phyloP scores from a whole-genome alignment of 1,139 yeast genomes.

The Pneumocystis jirovecii region DNA sequence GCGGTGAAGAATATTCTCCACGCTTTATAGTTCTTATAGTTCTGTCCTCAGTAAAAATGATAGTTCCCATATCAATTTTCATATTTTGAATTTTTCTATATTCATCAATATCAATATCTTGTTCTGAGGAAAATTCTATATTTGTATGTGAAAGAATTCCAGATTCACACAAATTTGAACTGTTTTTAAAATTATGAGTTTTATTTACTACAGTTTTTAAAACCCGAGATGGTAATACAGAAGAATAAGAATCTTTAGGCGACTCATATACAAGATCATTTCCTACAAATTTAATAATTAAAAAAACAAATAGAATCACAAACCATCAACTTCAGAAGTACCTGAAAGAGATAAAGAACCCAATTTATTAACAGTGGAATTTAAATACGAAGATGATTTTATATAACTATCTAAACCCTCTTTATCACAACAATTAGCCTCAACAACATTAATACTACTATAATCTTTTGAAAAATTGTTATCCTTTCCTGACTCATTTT shows the following conservation, averaged over 20 bases:
- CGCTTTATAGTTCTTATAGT: conserved; percentile 49
- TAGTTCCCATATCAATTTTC: conserved; percentile 41
- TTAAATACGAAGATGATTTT: neutral
- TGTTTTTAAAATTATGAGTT: neutral
- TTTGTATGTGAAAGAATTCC: conserved; percentile 4
- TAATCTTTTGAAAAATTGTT: neutral
- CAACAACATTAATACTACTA: neutral
- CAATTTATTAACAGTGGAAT: neutral
- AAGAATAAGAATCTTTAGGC: neutral
- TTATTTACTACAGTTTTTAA: neutral
- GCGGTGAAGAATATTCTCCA: conserved; percentile 40
- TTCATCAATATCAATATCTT: conserved; percentile 50
- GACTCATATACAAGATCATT: neutral
- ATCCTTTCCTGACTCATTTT: neutral
- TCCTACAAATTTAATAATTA: neutral
- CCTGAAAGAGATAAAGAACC: neutral
- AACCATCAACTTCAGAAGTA: neutral
- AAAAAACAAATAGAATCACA: neutral
- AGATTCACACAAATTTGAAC: neutral
- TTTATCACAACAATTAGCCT: neutral
- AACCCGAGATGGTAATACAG: neutral
- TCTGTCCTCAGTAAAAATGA: conserved; percentile 33
- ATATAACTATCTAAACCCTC: neutral
- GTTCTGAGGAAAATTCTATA: conserved; percentile 56
- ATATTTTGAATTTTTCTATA: conserved; percentile 47